Base-by-base conservation (phyloP, 2,329 filamentous ascomycete genomes). In the Aureobasidium sp. region DNA sequence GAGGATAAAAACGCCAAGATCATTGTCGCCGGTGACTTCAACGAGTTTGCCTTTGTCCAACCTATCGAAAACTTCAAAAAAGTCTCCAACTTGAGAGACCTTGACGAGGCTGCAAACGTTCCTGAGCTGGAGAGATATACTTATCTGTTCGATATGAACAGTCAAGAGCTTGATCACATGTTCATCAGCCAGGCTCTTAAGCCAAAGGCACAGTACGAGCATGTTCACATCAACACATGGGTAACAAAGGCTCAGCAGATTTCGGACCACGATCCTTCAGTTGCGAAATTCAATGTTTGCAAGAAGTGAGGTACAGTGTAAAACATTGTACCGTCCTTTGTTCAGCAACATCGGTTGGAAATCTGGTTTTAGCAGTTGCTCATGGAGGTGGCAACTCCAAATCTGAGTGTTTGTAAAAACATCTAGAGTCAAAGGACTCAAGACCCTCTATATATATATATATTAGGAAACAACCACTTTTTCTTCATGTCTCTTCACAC, bases 221-320 rank as follows among this genome's bases (percentile, higher is more conserved):
- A 90, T 72, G 69, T 90, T 30, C 87, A 90, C 74, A 76, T 89
- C 57, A 90, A 89, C 71, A 85, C 86, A 3, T 90, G 87, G 87
- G 79, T 83, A 54, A 73, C 77, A 34, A 79, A 73, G 63, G 79
- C 76, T 34, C 81, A 81, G 59, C 77, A 83, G 71, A 80, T 83
- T 27, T 86, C 82, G 57, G 87, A 90, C 70, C 87, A 90, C 69
- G 87, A 90, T 68, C 87, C 87, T 0, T 85, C 81, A 49, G 81
- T 90, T 16, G 86, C 83, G 3, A 77, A 74, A 72, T 74, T 90
- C 62, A 79, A 88, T 70, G 72, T 89, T 4, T 90, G 86, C 34
- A 59, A 49, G 34, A 32, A 25, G 15, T 39, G 27, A 21, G 21
- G 1, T 1, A 21, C 21, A 21, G 1, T 21, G 21, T 21, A 21